Evolutionary conservation across 768 basidiomycete species (phyloP).

Genomic region (Lyophyllum atratum): DNA sequence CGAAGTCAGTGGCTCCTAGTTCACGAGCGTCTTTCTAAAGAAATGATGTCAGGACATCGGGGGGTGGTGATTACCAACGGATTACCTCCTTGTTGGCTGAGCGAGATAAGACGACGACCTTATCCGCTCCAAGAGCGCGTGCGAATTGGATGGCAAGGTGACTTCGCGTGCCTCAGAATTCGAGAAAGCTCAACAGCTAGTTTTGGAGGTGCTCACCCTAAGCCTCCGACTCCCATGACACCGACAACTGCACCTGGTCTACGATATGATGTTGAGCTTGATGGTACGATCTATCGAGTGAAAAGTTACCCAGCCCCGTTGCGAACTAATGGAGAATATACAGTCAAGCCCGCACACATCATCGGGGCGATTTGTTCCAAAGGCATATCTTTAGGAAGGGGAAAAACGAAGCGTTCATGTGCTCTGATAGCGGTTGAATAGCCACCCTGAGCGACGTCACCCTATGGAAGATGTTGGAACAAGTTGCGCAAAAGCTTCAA

Average conservation of each 20-base stretch:
- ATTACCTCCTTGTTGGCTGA: constrained; percentile 44
- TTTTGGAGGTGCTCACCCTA: constrained; percentile 34
- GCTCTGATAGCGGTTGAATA: constrained; percentile 49
- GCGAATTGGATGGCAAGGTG: constrained; percentile 38
- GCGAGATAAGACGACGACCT: constrained; percentile 60
- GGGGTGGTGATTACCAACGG: not conserved
- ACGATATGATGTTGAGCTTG: not conserved
- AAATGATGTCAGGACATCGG: not conserved
- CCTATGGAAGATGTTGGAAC: constrained; percentile 13
- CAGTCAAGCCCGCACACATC: constrained; percentile 67
- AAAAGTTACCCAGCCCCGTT: constrained; percentile 41
- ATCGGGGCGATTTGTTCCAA: constrained; percentile 60
- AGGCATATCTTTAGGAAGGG: constrained; percentile 54
- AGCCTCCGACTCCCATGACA: constrained; percentile 65
- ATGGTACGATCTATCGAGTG: not conserved
- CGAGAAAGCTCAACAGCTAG: not conserved
- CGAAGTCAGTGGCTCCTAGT: constrained; percentile 57
- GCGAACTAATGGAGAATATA: constrained; percentile 58
- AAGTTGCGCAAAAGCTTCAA: not conserved
- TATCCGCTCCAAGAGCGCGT: constrained; percentile 53
- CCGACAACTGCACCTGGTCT: constrained; percentile 69
- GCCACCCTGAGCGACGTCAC: constrained; percentile 43
- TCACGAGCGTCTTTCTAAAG: constrained; percentile 51
- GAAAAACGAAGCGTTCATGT: constrained; percentile 57
- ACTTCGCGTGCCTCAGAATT: constrained; percentile 7